Evolutionary conservation across 2,329 filamentous ascomycete genomes (phyloP), one percentile per base, ranked within the genome.

Genomic region (Talaromyces sp.): DNA sequence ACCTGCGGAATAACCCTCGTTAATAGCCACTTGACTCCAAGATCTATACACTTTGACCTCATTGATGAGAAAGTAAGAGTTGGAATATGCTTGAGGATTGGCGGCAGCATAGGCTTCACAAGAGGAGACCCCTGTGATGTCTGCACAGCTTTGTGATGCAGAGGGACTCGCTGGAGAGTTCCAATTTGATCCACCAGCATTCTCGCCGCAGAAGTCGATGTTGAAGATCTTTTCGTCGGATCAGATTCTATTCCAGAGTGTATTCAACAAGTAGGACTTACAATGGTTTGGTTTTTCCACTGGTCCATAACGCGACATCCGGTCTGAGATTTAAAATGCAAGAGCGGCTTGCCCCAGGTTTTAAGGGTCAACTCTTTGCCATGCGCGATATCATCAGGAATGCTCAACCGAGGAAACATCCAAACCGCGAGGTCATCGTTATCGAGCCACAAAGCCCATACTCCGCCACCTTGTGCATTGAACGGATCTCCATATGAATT

Each of bases 151-250:
- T 66, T 62, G 57, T n/a, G 41, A 8, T 49, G 43, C 33, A 19
- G 43, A 35, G 8, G 47, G n/a, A 27, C 50, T 45, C 83, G 43
- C 75, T 72, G 59, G 73, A 71, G 89, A 90, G 96, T 39, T 88
- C 86, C 50, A 63, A n/a, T 57, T 63, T 22, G 61, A 35, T 11
- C 81, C 75, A 19, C 91, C 91, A 4, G 92, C 93, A 93, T 92
- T 97, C 72, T 90, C 86, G 22, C 93, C 93, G 77, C 93, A 97
- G 75, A 96, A 92, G 9, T 90, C 90, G 0, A 89, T 95, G 79
- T 91, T 96, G 47, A 89, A 79, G 60, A 79, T 73, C 76, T 78
- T 57, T 8, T 61, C 6, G n/a, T 56, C 6, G 11, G 22, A 41
- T 66, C 59, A 70, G 62, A 49, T 13, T 54, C 31, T 33, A 11